Base-by-base conservation (phyloP, 148 eudicot species). In the Chenopodium formosanum region DNA sequence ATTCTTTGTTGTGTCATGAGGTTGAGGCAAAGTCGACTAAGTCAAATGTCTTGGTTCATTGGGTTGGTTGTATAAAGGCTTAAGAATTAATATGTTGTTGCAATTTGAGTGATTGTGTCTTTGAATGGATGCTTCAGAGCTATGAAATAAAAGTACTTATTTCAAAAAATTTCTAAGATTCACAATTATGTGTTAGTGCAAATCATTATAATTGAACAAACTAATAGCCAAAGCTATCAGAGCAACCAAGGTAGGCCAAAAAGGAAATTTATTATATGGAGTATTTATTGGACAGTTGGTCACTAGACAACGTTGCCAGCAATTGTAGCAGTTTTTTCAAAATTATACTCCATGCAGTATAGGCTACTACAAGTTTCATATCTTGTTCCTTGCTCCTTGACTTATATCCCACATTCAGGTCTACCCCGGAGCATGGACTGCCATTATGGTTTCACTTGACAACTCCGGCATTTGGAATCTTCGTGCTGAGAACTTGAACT, bases 361-460 rank as follows among this genome's bases (percentile, higher is more conserved):
- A 56, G 17, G 62, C 62, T 56, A 56, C 20, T 17, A 56, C 62
- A 13, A 56, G 17, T 17, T 56, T 56, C 27, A 71, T 19, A 14
- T 52, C 70, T 34, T 68, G 70, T 17, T 81, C 58, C 66, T 31
- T 56, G 47, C 67, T 64, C 37, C 67, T 27, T 56, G 62, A 56
- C 7, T 56, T 56, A 56, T 50, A 46, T 32, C 32, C 20, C 74
- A 62, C 73, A 34, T 86, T 62, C 90, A 95, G 99, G 99, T 95
- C 58, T 95, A 90, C 86, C 99, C 99, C 75, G 97, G 93, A 74
- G 97, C 95, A 78, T 95, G 99, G 99, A 92, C 98, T n/a, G 97
- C 99, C 25, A 89, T 95, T 84, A 85, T 95, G 86, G 92, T 95
- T 40, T 92, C 91, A 52, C 93, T 95, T 37, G 99, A 95, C 84